phyloP scores from a whole-genome alignment of 108 stramenopile genomes.

The Mediolabrus comicus region DNA sequence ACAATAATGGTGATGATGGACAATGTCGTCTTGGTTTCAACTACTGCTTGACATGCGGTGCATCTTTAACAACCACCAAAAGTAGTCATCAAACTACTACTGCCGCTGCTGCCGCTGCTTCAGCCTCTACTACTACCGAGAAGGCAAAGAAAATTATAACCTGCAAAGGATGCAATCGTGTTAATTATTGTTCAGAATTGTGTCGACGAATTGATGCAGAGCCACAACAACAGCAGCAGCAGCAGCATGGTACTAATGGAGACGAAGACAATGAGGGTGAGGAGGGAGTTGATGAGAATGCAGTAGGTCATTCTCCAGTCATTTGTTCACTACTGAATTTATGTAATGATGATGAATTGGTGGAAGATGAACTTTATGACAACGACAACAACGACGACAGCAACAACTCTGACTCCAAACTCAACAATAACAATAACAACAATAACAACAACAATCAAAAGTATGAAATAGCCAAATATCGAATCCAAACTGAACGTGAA shows the following conservation, averaged over 20 bases:
- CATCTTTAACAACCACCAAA: background rate
- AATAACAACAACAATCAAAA: constrained; percentile 1
- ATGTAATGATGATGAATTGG: constrained; percentile 80
- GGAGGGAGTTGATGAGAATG: constrained; percentile 6
- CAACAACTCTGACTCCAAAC: background rate
- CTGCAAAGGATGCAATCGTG: constrained; percentile 70
- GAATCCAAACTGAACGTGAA: constrained; percentile 76
- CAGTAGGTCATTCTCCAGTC: constrained; percentile 73
- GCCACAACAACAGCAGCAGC: background rate
- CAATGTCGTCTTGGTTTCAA: constrained; percentile 29
- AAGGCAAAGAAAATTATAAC: constrained; percentile 12
- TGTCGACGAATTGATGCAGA: constrained; percentile 59
- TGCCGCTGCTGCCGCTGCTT: constrained; percentile 56
- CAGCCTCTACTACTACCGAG: constrained; percentile 53
- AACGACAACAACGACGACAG: background rate
- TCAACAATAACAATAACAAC: background rate
- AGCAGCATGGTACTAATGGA: background rate
- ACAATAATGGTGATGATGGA: constrained; percentile 8
- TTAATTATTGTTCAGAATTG: constrained; percentile 71
- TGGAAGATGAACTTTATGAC: constrained; percentile 39
- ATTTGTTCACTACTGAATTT: constrained; percentile 69
- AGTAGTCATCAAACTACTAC: background rate
- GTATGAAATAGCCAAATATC: constrained; percentile 60
- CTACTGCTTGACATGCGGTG: constrained; percentile 32
- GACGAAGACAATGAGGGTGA: constrained; percentile 29